Conservation (phyloP, 345 rosid genomes). For the Balakata baccata region DNA sequence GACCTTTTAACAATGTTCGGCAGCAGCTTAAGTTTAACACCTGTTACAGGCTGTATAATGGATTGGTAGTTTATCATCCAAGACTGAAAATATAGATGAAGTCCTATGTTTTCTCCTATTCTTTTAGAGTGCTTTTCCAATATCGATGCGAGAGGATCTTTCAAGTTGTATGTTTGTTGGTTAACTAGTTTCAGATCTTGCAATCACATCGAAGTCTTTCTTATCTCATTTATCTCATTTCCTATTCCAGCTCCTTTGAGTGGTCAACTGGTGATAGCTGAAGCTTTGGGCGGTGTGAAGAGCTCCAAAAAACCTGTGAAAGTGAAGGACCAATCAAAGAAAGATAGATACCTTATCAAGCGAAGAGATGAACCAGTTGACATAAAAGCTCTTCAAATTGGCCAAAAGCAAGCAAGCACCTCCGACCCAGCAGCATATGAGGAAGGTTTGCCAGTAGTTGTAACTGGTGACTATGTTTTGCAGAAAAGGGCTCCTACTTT, state of each 20-base stretch:
- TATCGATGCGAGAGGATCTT: neutral
- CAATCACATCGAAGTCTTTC: slow-evolving; percentile 13
- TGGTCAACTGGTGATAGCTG: slow-evolving; percentile 92
- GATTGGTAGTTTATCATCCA: neutral
- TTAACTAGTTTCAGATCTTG: slow-evolving; percentile 12
- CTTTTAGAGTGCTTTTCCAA: neutral
- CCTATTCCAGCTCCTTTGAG: slow-evolving; percentile 78
- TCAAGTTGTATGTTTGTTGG: neutral
- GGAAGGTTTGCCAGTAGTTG: slow-evolving; percentile 42
- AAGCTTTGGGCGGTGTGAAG: slow-evolving; percentile 62
- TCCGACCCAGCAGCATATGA: slow-evolving; percentile 27
- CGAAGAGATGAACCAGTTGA: slow-evolving; percentile 65
- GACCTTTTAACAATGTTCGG: neutral
- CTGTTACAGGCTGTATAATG: neutral
- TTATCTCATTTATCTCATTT: slow-evolving; percentile 14
- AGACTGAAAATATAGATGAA: neutral
- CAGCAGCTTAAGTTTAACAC: neutral
- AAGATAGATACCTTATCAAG: slow-evolving; percentile 76
- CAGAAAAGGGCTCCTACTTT: slow-evolving; percentile 55
- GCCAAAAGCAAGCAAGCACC: slow-evolving; percentile 42
- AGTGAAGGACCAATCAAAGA: slow-evolving; percentile 73
- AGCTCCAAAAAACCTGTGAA: slow-evolving; percentile 57
- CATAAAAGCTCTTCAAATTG: slow-evolving; percentile 28
- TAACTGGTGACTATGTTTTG: slow-evolving; percentile 59
- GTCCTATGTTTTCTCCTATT: neutral